A percentile compares a stretch with the other conserved stretches of the same genome.
These are phyloP conservation scores for Sugiyamaella novakii DNA, from an alignment of 1,139 yeast species.

Conservation along the genomic window DNA sequence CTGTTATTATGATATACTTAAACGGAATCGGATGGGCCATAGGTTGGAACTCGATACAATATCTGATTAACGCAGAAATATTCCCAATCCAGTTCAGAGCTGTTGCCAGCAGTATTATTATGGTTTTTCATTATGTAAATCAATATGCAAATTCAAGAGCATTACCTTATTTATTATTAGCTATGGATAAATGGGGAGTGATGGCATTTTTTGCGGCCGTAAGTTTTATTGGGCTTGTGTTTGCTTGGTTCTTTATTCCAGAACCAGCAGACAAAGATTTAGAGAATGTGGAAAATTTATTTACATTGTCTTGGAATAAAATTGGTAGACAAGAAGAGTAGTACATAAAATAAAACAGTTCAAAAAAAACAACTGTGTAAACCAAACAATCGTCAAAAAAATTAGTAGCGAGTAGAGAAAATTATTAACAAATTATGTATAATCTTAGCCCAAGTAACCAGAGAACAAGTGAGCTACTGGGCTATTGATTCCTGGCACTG, in stretches of 20 bases:
- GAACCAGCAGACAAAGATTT: constrained; percentile 57
- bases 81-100: constrained; percentile 59
- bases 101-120: constrained; percentile 55
- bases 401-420: too few relatives aligned
- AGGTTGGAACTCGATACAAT: constrained; percentile 64
- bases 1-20: constrained; percentile 53
- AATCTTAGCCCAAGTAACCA: constrained; percentile 17
- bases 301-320: constrained; percentile 59
- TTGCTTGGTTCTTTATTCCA: constrained; percentile 58
- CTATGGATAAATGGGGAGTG: constrained; percentile 55
- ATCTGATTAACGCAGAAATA: constrained; percentile 59
- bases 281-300: constrained; percentile 60
- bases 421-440: too few relatives aligned
- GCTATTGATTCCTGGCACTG: constrained; percentile 14
- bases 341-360: not conserved
- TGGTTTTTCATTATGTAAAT: constrained; percentile 61
- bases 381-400: too few relatives aligned
- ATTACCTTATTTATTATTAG: constrained; percentile 53
- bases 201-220: constrained; percentile 57
- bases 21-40: constrained; percentile 64
- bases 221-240: constrained; percentile 47
- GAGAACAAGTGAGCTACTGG: constrained; percentile 16
- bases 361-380: not conserved
- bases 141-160: constrained; percentile 66
- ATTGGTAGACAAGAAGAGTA: constrained; percentile 14